phyloP scores from a whole-genome alignment of 2,329 filamentous ascomycete species.

The Trichoderma semiorbis region DNA sequence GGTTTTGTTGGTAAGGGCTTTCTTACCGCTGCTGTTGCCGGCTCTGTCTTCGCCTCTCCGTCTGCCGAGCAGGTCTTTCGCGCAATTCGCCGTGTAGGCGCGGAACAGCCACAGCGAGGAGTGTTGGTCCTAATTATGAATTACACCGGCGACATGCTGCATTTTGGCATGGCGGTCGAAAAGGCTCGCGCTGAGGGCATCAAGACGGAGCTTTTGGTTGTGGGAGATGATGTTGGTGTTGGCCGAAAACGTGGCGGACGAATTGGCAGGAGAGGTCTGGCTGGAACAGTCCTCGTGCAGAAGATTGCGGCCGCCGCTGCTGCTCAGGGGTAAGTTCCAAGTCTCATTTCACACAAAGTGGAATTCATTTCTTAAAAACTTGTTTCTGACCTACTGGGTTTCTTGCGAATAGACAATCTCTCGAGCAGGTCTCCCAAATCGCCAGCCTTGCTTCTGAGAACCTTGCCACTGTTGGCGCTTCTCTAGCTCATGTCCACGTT shows the following conservation, averaged over 20 bases:
- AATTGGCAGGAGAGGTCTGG: constrained; percentile 68
- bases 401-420: constrained; percentile 10
- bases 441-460: constrained; percentile 46
- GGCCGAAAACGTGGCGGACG: constrained; percentile 63
- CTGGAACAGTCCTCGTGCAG: constrained; percentile 61
- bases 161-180: constrained; percentile 72
- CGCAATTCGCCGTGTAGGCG: constrained; percentile 60
- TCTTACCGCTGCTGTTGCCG: constrained; percentile 66
- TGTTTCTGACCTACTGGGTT: neutral
- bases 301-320: constrained; percentile 64
- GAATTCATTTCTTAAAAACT: neutral
- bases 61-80: constrained; percentile 68
- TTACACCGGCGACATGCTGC: constrained; percentile 68
- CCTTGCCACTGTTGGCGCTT: constrained; percentile 50
- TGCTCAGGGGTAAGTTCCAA: constrained; percentile 20
- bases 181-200: constrained; percentile 61
- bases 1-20: constrained; percentile 68
- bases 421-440: constrained; percentile 43
- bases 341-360: neutral
- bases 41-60: constrained; percentile 72
- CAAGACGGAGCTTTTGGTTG: constrained; percentile 66
- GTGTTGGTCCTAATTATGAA: constrained; percentile 73
- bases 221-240: constrained; percentile 71
- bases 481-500: constrained; percentile 52
- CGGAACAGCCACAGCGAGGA: constrained; percentile 48